phyloP scores from a whole-genome alignment of 164 flowering plant genomes.

The Annona squamosa region DNA sequence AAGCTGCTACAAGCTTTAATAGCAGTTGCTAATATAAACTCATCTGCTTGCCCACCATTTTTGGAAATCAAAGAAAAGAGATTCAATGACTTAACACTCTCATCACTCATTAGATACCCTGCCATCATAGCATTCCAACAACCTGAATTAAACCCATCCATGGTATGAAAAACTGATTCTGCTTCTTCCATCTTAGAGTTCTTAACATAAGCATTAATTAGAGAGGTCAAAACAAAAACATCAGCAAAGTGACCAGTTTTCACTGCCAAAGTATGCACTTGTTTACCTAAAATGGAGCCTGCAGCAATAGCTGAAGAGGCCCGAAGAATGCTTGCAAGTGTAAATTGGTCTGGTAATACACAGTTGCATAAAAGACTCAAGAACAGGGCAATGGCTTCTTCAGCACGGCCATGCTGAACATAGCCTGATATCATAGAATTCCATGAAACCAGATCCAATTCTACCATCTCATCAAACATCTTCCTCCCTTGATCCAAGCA shows the following conservation, averaged over 20 bases:
- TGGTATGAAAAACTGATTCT: conserved; percentile 25
- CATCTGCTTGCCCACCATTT: conserved; percentile 29
- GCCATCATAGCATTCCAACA: conserved; percentile 52
- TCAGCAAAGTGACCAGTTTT: conserved; percentile 28
- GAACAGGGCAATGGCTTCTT: conserved; percentile 28
- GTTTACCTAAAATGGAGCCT: conserved; percentile 27
- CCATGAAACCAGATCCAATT: conserved; percentile 52
- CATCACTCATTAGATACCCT: conserved; percentile 31
- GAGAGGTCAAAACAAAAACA: conserved; percentile 43
- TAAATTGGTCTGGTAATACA: conserved; percentile 39
- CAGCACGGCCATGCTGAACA: conserved; percentile 27
- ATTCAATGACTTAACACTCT: conserved; percentile 33
- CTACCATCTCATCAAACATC: conserved; percentile 33
- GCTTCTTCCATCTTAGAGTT: conserved; percentile 39
- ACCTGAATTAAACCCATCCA: conserved; percentile 29
- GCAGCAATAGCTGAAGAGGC: conserved; percentile 34
- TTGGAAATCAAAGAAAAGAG: conserved; percentile 28
- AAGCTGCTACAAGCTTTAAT: conserved; percentile 40
- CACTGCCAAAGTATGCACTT: conserved; percentile 46
- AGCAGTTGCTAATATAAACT: conserved; percentile 41
- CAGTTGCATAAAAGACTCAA: conserved; percentile 25
- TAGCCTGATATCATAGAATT: conserved; percentile 46
- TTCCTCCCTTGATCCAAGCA: conserved; percentile 17
- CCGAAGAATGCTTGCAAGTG: conserved; percentile 44
- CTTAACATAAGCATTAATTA: conserved; percentile 45